Base-by-base conservation (phyloP, 1,139 yeast genomes). In the Protomyces arabidopsidicola region DNA sequence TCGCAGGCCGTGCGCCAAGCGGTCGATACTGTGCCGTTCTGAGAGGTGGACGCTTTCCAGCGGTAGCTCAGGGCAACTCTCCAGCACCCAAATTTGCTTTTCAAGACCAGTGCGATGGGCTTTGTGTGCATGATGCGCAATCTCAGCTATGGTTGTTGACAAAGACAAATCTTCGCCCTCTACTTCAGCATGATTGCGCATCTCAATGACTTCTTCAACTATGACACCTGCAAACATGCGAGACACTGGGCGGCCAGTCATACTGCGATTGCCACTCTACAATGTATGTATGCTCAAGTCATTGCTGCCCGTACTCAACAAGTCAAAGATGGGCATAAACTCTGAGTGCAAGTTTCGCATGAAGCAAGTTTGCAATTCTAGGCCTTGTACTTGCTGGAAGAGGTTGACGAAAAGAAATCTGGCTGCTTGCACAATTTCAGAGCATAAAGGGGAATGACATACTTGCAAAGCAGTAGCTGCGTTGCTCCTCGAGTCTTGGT, bases 391-490 rank as follows among this genome's bases (percentile, higher is more conserved):
- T 22, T 50, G 53, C 36, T 50, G 55, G 6, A 52, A 42, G 20
- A 42, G 48, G 48, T 52, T 52, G 42, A 52, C 24, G 42, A n/a
- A 5, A 35, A 16, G 18, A 27, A 52, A 5, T 52, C 55, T 10
- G 34, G 55, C 10, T 52, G 42, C 38, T 42, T 42, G 48, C n/a
- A 20, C 24, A 34, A 3, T 12, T 24, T 31, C 27, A 14, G 27
- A 8, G 36, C 55, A 35, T 58, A 65, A 24, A 57, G 45, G 14
- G 64, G 64, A 20, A 58, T 56, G 31, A 18, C 34, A n/a, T 45
- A 39, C 14, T 52, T 55, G 22, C 45, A 61, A 3, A 61, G 36
- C 10, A 61, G 31, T 14, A 61, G 9, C 20, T 34, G 38, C 51
- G 64, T 65, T 20, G 51, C 35, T 9, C 45, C 39, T 12, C 60